These are phyloP conservation scores for Myxozyma sirexii DNA, from an alignment of 805 yeast species.

Conservation along the genomic window DNA sequence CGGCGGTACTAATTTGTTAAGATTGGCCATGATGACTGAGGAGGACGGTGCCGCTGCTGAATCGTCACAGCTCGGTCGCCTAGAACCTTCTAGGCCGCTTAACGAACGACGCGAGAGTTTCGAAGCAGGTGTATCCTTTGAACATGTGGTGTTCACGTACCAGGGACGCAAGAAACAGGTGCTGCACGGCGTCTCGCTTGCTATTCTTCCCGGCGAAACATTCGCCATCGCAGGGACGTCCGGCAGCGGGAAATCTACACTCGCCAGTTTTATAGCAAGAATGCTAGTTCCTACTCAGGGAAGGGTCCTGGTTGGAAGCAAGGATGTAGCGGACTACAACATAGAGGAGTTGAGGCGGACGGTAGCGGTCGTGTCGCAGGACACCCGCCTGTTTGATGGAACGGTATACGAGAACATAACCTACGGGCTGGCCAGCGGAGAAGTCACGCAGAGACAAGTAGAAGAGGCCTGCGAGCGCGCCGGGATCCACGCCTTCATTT, in stretches of 20 bases:
- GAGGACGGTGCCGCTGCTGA: constrained; percentile 4
- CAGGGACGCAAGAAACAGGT: constrained; percentile 12
- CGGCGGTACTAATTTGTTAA: constrained; percentile 35
- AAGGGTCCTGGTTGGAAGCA: constrained; percentile 50
- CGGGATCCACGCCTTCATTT: constrained; percentile 58
- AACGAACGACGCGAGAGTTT: background rate
- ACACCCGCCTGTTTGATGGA: constrained; percentile 70
- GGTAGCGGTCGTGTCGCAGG: constrained; percentile 76
- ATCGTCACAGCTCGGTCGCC: background rate
- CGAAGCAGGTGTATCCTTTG: constrained; percentile 44
- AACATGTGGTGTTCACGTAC: constrained; percentile 49
- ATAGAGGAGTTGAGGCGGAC: constrained; percentile 53
- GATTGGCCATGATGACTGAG: constrained; percentile 19
- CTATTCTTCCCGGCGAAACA: constrained; percentile 51
- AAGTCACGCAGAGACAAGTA: constrained; percentile 38
- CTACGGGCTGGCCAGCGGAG: constrained; percentile 52
- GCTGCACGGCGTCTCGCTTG: constrained; percentile 48
- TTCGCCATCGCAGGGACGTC: constrained; percentile 81
- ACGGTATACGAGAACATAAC: constrained; percentile 68
- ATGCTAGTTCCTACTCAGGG: constrained; percentile 52
- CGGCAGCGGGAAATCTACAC: constrained; percentile 90
- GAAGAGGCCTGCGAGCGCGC: constrained; percentile 49
- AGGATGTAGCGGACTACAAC: constrained; percentile 47
- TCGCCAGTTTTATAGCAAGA: constrained; percentile 58
- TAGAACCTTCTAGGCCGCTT: background rate